These are phyloP conservation scores for Rhodocollybia butyracea DNA, from an alignment of 768 basidiomycete genomes.

Conservation along the genomic window DNA sequence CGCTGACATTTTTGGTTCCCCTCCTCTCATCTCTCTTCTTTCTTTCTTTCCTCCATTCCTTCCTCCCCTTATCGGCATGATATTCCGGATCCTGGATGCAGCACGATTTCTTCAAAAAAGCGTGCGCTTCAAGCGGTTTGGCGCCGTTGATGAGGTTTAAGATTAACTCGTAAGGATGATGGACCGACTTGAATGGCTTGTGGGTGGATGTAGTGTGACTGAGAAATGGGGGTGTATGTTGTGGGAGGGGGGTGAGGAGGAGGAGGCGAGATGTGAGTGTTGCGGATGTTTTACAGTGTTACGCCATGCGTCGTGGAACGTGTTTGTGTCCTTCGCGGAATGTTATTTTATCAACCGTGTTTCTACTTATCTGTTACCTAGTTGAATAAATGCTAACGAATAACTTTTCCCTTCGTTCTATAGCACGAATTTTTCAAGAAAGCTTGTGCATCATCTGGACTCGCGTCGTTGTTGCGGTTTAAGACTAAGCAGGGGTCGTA, in stretches of 20 bases:
- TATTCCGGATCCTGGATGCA: slow-evolving; percentile 26
- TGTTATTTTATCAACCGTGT: too few species aligned
- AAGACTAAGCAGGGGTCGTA: too few species aligned
- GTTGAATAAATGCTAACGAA: too few species aligned
- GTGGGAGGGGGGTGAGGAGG: too few species aligned
- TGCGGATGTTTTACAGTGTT: too few species aligned
- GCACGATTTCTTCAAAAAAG: slow-evolving; percentile 94
- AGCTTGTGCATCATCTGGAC: slow-evolving; percentile 75
- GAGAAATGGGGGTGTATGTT: too few species aligned
- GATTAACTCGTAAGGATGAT: slow-evolving; percentile 50
- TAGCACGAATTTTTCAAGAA: slow-evolving; percentile 95
- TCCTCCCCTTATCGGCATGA: not conserved
- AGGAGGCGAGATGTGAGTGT: too few species aligned
- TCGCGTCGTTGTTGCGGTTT: slow-evolving; percentile 85
- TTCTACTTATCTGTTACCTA: too few species aligned
- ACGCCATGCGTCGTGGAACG: too few species aligned
- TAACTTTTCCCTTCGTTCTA: too few species aligned
- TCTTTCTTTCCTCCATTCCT: not conserved
- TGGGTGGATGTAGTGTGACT: too few species aligned
- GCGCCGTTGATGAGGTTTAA: slow-evolving; percentile 84
- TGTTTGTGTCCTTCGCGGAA: too few species aligned
- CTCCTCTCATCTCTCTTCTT: not conserved
- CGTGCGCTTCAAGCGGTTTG: slow-evolving; percentile 78
- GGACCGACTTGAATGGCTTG: not conserved
- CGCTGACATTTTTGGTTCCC: slow-evolving; percentile 12